phyloP scores from a whole-genome alignment of 352 stramenopile genomes.

The Phytophthora cajani region DNA sequence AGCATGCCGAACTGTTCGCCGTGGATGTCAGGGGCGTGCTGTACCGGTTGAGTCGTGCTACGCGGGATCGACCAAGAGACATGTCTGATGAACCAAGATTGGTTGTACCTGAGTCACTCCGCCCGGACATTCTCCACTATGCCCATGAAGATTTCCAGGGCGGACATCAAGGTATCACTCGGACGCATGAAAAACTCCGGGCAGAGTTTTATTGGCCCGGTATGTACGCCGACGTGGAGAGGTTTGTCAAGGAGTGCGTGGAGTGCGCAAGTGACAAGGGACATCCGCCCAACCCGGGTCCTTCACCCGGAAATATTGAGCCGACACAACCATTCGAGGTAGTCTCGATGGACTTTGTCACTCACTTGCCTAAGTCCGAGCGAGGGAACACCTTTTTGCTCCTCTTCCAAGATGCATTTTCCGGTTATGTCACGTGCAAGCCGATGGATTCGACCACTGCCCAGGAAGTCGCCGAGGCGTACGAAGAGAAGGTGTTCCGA shows the following conservation, averaged over 20 bases:
- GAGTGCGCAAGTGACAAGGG: neutral
- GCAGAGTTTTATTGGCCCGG: neutral
- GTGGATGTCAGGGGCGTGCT: neutral
- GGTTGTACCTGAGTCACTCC: neutral
- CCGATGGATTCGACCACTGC: conserved; percentile 14
- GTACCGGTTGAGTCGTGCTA: neutral
- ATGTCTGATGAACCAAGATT: neutral
- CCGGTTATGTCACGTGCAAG: conserved; percentile 27
- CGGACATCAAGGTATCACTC: neutral
- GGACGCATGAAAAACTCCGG: neutral
- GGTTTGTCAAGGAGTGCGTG: neutral
- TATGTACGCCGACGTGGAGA: neutral
- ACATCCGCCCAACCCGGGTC: neutral
- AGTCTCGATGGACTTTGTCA: conserved; percentile 26
- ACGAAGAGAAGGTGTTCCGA: conserved; percentile 29
- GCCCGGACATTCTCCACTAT: neutral
- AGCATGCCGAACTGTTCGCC: neutral
- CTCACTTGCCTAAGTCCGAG: neutral
- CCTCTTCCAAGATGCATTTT: conserved; percentile 10
- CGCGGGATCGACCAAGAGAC: neutral
- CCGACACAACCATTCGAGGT: conserved; percentile 8
- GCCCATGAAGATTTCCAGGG: neutral
- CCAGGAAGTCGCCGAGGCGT: conserved; percentile 30
- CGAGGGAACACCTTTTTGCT: conserved; percentile 3
- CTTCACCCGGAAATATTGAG: conserved; percentile 10